Conservation (phyloP, 768 basidiomycete genomes). For the Suillus sp. region DNA sequence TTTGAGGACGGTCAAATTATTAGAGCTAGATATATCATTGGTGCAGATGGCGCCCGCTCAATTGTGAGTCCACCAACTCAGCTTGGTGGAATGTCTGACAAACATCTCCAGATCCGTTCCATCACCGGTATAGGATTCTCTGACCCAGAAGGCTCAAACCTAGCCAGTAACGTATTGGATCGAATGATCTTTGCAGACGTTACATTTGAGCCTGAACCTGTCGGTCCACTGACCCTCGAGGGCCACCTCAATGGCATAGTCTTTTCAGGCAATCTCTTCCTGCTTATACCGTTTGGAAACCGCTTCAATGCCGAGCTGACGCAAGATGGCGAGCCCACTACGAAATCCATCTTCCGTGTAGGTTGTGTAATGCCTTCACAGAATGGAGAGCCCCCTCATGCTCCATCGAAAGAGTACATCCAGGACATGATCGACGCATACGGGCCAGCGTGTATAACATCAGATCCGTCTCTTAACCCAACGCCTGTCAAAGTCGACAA, state of each 20-base stretch:
- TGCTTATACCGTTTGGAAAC: constrained; percentile 35
- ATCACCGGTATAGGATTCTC: constrained; percentile 43
- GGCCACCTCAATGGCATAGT: constrained; percentile 24
- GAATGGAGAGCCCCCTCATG: constrained; percentile 33
- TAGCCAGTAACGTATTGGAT: constrained; percentile 24
- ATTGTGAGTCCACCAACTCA: constrained; percentile 30
- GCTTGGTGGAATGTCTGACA: not conserved
- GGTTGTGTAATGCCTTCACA: constrained; percentile 37
- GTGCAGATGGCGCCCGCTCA: constrained; percentile 54
- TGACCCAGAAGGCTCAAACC: constrained; percentile 40
- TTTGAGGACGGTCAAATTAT: constrained; percentile 51
- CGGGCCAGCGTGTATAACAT: constrained; percentile 4
- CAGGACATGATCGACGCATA: constrained; percentile 5
- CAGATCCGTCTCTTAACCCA: constrained; percentile 3
- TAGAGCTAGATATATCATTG: constrained; percentile 48
- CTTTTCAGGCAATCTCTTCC: constrained; percentile 31
- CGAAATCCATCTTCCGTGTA: constrained; percentile 36
- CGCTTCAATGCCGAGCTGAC: not conserved
- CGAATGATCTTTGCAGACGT: constrained; percentile 53
- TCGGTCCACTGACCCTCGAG: not conserved
- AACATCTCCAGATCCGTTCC: constrained; percentile 41
- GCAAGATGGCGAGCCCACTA: not conserved
- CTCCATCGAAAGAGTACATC: constrained; percentile 7
- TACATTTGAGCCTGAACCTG: constrained; percentile 35
- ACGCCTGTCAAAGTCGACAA: constrained; percentile 37